Base-by-base conservation (phyloP, 495 filamentous ascomycete genomes). In the Immersiella caudata region DNA sequence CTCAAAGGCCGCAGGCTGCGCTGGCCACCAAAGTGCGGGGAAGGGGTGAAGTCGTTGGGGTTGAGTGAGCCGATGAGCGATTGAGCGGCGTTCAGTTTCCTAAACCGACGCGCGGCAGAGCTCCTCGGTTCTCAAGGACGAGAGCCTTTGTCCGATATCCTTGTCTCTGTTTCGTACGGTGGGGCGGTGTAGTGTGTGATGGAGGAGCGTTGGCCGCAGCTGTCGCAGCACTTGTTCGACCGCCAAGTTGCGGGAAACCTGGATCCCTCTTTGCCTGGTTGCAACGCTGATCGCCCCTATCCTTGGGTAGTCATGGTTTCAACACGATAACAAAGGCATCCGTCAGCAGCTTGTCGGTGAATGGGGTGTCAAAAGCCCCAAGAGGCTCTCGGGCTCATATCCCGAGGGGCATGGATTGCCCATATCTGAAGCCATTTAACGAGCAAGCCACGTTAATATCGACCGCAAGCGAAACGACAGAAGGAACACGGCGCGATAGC, bases 11-110 rank as follows among this genome's bases (percentile, higher is more conserved):
- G 11, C 16, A 46, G 40, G 40, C 40, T 46, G 2, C 4, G 14
- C 40, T 21, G 54, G 51, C 46, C 54, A 61, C 60, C 55, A 62
- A 61, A 71, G 59, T 71, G 69, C 69, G 69, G 69, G 69, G 69
- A 71, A 71, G 62, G 2, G 35, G 63, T 33, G 58, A 49, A 12
- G 11, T 22, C 6, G 21, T 55, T 22, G 52, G 52, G 20, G 52
- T 24, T 24, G 24, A n/a, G n/a, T 24, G 24, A 22, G 8, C 24
- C n/a, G 52, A 22, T 26, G 21, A 20, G 21, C 24, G 52, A 21
- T 55, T 46, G 40, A 46, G 11, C 40, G 16, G 9, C 40, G 16
- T 46, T 46, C 40, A 46, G 40, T 46, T 46, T 46, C 40, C 16
- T 18, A 46, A 33, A 33, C 29, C 16, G 11, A 46, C 16, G 40